Percentiles rank a stretch among this genome's conserved stretches.
phyloP scores from a whole-genome alignment of 2,329 filamentous ascomycete species.

The Cryphonectria parasitica region DNA sequence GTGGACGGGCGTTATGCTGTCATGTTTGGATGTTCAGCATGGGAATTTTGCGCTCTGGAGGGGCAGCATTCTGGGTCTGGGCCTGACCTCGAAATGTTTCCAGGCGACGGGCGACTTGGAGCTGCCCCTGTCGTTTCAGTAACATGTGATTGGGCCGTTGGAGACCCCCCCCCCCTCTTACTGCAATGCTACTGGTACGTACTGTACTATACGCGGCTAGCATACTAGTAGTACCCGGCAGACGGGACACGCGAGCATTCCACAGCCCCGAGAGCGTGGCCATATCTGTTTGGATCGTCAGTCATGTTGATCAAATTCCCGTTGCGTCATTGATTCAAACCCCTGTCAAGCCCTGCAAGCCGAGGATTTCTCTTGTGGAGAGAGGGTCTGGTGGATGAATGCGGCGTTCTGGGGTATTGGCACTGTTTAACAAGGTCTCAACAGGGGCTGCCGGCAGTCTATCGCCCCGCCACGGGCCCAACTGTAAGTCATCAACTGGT shows the following conservation, averaged over 20 bases:
- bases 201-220: neutral
- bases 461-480: neutral
- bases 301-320: neutral
- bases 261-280: neutral
- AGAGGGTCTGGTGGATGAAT: neutral
- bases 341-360: neutral
- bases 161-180: neutral
- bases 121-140: conserved; percentile 8
- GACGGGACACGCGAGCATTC: conserved; percentile 13
- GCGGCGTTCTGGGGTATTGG: neutral
- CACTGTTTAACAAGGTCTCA: neutral
- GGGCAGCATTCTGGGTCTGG: neutral
- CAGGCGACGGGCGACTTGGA: neutral
- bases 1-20: neutral
- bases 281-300: neutral
- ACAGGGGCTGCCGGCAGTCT: neutral
- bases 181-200: neutral
- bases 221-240: neutral
- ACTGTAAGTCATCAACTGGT: neutral
- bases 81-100: neutral
- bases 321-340: neutral
- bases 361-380: neutral
- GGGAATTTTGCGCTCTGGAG: neutral
- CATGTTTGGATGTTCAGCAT: neutral
- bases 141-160: conserved; percentile 15